Conservation (phyloP, 306 rosid genomes). For the Abrus pulchellus region DNA sequence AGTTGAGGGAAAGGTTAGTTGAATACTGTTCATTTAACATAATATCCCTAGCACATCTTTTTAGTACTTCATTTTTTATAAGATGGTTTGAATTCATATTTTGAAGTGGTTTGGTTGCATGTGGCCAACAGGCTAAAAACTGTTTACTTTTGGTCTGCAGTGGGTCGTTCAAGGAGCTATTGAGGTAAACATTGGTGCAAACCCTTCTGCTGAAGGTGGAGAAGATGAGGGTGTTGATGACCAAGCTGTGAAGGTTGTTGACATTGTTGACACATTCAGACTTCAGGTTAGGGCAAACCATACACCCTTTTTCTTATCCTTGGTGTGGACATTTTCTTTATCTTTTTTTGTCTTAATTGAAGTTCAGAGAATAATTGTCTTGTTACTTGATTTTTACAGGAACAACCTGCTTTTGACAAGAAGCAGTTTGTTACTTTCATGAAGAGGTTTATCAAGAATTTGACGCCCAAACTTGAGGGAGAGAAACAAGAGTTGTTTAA, state of each 20-base stretch:
- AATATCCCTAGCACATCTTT: no score
- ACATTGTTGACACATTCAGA: constrained; percentile 53
- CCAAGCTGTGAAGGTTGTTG: constrained; percentile 60
- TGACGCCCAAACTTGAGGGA: constrained; percentile 66
- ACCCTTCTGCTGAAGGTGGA: constrained; percentile 92
- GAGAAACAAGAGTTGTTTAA: constrained; percentile 68
- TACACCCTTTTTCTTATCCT: background rate
- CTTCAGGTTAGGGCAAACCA: constrained; percentile 43
- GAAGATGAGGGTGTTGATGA: constrained; percentile 91
- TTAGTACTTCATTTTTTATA: background rate
- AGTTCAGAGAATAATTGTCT: background rate
- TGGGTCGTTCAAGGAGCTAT: constrained; percentile 87
- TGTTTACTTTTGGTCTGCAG: constrained; percentile 42
- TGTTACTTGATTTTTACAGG: constrained; percentile 50
- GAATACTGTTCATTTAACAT: background rate
- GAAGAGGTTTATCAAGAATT: constrained; percentile 70
- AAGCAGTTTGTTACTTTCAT: constrained; percentile 67
- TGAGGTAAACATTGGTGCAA: constrained; percentile 92
- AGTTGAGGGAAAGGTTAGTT: constrained; percentile 80
- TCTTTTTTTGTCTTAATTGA: background rate
- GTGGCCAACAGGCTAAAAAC: background rate
- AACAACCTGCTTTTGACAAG: constrained; percentile 86
- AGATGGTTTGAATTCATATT: background rate
- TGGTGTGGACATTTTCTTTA: background rate
- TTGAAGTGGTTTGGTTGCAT: background rate